phyloP scores from a whole-genome alignment of 257 asterid species.

The Solanum arcanum region DNA sequence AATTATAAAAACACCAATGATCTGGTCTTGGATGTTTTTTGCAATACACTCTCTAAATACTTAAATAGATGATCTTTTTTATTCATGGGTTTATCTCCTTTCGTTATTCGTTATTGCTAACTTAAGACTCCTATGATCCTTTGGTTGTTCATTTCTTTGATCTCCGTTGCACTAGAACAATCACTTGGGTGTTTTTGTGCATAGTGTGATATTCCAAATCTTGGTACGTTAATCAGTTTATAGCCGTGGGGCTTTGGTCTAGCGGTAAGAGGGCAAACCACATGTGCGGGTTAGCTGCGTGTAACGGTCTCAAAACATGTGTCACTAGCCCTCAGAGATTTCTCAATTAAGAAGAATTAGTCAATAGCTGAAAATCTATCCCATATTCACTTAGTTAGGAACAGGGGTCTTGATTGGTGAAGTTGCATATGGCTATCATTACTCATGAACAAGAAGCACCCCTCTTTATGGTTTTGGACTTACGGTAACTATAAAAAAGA shows the following conservation, averaged over 20 bases:
- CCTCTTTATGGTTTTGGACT: not conserved
- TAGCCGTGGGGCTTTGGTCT: not conserved
- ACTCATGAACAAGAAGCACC: not conserved
- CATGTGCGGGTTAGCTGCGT: not conserved
- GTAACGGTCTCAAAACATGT: not conserved
- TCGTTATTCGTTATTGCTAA: not conserved
- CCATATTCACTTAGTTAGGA: not conserved
- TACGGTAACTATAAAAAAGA: too few species aligned
- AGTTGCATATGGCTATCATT: not conserved
- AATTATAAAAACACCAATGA: not conserved
- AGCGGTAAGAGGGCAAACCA: not conserved
- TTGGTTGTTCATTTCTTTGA: not conserved
- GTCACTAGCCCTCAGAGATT: not conserved
- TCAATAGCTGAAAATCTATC: not conserved
- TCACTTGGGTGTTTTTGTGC: not conserved
- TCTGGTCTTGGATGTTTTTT: not conserved
- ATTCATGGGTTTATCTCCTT: not conserved
- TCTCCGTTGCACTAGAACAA: not conserved
- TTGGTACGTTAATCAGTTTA: not conserved
- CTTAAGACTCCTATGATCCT: not conserved
- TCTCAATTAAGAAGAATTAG: not conserved
- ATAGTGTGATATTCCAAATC: not conserved
- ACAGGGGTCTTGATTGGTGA: not conserved
- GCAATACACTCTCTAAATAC: not conserved
- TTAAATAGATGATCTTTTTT: not conserved